Evolutionary conservation across 129 eudicot species (phyloP).

Genomic region (Mikania micrantha): DNA sequence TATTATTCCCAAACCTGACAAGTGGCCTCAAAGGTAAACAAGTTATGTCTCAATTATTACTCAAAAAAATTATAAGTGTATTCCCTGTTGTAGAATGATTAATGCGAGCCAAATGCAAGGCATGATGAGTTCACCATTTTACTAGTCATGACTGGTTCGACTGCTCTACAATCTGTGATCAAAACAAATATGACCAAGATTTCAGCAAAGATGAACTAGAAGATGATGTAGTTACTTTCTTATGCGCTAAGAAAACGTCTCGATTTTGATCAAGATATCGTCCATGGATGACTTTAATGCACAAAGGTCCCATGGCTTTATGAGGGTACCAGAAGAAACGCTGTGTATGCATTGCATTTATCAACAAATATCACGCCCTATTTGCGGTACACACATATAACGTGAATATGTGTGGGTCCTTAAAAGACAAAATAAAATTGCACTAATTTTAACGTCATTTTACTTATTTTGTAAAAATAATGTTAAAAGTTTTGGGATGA

Average conservation of each 20-base stretch:
- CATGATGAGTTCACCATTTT: not conserved
- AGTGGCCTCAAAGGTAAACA: not conserved
- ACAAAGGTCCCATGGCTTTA: not conserved
- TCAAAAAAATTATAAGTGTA: not conserved
- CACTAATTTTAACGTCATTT: no score
- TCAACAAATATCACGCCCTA: not conserved
- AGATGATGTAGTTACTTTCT: not conserved
- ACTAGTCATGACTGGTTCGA: conserved; percentile 5
- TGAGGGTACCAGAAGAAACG: not conserved
- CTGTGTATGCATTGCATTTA: not conserved
- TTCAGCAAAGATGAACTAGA: not conserved
- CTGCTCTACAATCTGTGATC: conserved; percentile 17
- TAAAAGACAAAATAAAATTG: no score
- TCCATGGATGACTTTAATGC: conserved; percentile 6
- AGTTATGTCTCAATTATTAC: not conserved
- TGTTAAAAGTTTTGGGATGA: no score
- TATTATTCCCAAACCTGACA: not conserved
- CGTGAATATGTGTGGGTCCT: no score
- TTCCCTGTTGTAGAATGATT: not conserved
- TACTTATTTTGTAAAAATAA: no score
- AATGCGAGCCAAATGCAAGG: conserved; percentile 13
- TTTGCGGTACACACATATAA: no score
- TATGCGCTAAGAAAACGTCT: not conserved
- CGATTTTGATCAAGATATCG: conserved; percentile 1
- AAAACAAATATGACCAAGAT: not conserved